Base-by-base conservation (phyloP, 805 yeast genomes). In the Lachancea fermentati region DNA sequence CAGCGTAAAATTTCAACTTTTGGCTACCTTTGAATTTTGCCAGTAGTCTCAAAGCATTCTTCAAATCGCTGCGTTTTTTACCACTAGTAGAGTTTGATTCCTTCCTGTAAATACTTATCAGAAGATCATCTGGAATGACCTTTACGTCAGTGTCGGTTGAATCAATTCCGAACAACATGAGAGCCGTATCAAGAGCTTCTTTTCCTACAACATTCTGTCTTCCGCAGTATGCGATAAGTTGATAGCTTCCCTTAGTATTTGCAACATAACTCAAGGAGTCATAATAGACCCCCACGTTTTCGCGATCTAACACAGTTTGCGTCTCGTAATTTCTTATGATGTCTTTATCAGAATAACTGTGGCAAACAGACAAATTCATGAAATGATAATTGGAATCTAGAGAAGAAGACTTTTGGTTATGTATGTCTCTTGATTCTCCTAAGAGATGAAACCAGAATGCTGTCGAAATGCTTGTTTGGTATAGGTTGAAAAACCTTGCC, bases 201-300 rank as follows among this genome's bases (percentile, higher is more conserved):
- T 70, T 63, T 1, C 85, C 79, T 13, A 75, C 60, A 5, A 69
- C 63, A 22, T 84, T 81, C 31, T 71, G 66, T 2, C 78, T 73
- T 24, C 68, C 58, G 22, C 76, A 63, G 32, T 72, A 72, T 5
- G 72, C 62, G 7, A 75, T 67, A 19, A 81, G 54, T 32, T 66
- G 71, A 41, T 72, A 72, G 1, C 75, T 67, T 5, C 67, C 62
- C 41, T 77, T 68, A 0, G 62, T 49, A n/a, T 72, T 68, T 0
- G 82, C 72, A 29, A 81, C 64, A 30, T 61, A 70, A 5, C 60
- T 63, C 25, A 83, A 55, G 0, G 81, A 73, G 54, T 83, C 88
- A 48, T 76, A 72, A 48, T 79, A 81, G 25, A 64, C 57, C 1
- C 83, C 78, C 2, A 55, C 46, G 34, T 69, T 63, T 0, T 47